Conservation (phyloP, 2,329 filamentous ascomycete species). For the Sporothrix humicola region DNA sequence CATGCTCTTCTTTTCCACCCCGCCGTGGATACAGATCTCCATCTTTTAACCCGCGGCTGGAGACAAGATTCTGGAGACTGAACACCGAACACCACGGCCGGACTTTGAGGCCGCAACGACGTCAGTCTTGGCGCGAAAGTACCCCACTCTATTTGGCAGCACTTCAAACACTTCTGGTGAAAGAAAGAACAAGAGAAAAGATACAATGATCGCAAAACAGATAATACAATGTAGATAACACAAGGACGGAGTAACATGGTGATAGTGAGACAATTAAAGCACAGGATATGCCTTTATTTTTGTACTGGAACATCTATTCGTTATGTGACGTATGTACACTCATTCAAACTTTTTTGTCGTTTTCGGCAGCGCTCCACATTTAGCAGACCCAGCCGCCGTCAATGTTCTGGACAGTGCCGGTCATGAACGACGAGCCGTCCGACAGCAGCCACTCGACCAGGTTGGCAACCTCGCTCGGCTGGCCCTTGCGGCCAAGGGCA, state of each 20-base stretch:
- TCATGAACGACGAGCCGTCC: constrained; percentile 25
- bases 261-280: too few species aligned
- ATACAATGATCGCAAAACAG: too few species aligned
- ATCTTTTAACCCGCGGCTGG: constrained; percentile 10
- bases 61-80: not conserved
- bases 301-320: too few species aligned
- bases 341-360: not conserved
- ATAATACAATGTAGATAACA: too few species aligned
- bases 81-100: too few species aligned
- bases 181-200: too few species aligned
- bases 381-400: constrained; percentile 31
- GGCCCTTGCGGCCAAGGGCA: constrained; percentile 48
- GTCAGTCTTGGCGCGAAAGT: not conserved
- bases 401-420: constrained; percentile 27
- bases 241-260: too few species aligned
- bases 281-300: too few species aligned
- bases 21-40: not conserved
- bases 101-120: not conserved
- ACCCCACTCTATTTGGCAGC: not conserved
- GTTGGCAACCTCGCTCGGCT: constrained; percentile 57
- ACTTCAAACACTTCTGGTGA: too few species aligned
- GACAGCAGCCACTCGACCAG: constrained; percentile 52
- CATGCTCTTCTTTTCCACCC: not conserved
- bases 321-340: not conserved
- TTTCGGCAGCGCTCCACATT: not conserved